Evolutionary conservation across 1,139 yeast genomes (phyloP), one percentile per base, ranked within the genome.

Genomic region (Saccharomyces hybrid): DNA sequence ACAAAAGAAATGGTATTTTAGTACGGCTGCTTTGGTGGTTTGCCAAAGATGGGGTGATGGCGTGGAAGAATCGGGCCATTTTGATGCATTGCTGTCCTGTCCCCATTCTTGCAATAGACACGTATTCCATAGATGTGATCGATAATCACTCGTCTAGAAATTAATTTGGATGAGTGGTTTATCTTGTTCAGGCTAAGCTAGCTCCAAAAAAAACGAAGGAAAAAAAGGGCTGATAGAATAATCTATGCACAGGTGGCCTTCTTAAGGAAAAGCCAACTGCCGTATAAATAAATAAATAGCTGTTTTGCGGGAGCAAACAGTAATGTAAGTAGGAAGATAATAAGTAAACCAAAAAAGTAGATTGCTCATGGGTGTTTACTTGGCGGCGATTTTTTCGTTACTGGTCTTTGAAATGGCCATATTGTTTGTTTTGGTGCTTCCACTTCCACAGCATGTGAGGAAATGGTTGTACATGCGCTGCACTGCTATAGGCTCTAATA

Each of bases 361-460:
- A 31, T 13, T 31, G 13, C n/a, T 31, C 3, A 73, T 73, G 76
- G 69, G 74, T 55, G 58, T 72, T 29, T 71, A 72, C 58, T 68
- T 73, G 61, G 58, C 70, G 27, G 52, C 66, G 28, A 58, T 73
- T 62, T 79, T 65, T 71, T 65, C 63, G 7, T 29, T 70, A 5
- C 58, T 85, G 58, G 70, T 80, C 42, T 62, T 70, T 25, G 85
- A 85, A 68, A 82, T 84, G 87, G 70, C 70, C 1, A 61, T 75
- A 9, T 70, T 84, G 52, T 72, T 82, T 32, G 55, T 81, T 1
- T 67, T 84, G 53, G 82, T 84, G 23, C 69, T 83, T 60, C 91
- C 91, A 41, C 71, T 85, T 58, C 90, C 90, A 8, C 76, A 75
- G 54, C 67, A 69, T 13, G 57, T 84, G 3, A 78, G 88, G 58